phyloP scores from a whole-genome alignment of 352 stramenopile species.

The Globisporangium canariense region DNA sequence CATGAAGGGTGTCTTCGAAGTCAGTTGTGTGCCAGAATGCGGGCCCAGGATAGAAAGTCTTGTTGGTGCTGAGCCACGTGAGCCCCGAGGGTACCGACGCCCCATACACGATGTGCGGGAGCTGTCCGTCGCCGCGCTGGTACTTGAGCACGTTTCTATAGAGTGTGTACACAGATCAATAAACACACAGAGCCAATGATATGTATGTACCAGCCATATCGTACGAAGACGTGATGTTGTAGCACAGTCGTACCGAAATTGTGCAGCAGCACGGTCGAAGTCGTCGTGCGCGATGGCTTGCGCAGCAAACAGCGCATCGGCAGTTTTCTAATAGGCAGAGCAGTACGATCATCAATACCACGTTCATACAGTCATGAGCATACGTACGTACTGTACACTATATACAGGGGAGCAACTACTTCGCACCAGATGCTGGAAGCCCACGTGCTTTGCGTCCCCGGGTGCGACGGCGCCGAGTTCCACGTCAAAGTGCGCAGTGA shows the following conservation, averaged over 20 bases:
- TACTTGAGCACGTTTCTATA: constrained; percentile 52
- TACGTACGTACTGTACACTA: background rate
- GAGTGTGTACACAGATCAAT: background rate
- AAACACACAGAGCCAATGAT: no score
- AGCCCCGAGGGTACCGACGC: constrained; percentile 47
- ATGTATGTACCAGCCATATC: no score
- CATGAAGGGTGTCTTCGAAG: background rate
- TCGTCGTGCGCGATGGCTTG: constrained; percentile 79
- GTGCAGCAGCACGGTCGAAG: constrained; percentile 50
- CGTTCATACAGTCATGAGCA: background rate
- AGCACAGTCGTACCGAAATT: constrained; percentile 46
- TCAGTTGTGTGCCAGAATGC: constrained; percentile 47
- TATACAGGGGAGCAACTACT: background rate
- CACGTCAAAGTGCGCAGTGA: constrained; percentile 54
- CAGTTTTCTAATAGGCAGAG: constrained; percentile 42
- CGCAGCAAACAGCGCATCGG: constrained; percentile 69
- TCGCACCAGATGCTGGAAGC: constrained; percentile 78
- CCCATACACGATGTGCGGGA: constrained; percentile 78
- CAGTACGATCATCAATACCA: background rate
- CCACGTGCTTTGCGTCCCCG: constrained; percentile 38
- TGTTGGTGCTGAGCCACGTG: constrained; percentile 58
- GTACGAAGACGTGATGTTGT: no score
- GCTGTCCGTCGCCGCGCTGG: constrained; percentile 46
- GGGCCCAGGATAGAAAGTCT: constrained; percentile 77
- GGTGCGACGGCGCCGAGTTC: constrained; percentile 68